Evolutionary conservation across 2,329 filamentous ascomycete species (phyloP), one percentile per base, ranked within the genome.

Genomic region (Amauroascus niger): DNA sequence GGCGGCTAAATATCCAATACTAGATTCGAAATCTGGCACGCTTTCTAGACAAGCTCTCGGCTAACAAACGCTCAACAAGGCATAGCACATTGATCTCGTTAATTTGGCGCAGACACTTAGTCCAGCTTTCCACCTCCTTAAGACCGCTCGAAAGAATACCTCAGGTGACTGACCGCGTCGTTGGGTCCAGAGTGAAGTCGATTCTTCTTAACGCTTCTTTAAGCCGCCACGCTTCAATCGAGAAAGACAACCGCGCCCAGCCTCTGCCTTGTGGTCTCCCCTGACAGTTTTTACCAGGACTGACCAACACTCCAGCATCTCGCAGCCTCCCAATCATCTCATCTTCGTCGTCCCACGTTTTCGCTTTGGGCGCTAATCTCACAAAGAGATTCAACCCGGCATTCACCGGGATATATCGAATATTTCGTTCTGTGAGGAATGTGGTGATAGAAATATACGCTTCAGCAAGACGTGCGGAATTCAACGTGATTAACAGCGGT

Each of bases 241-340:
- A 55, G 54, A 65, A 65, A 3, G 57, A 57, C 24, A 65, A 44
- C 32, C 64, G 52, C n/a, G 52, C 56, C 64, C 64, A 66, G 1
- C 64, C 64, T 43, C 62, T 62, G 20, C 61, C 61, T 18, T 40
- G 54, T 9, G 59, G 57, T 20, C 55, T 56, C 9, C 50, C 59
- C 41, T 60, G 57, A 49, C 60, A 64, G 8, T 50, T 55, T 37
- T 46, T 50, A 14, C 63, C 64, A 0, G 61, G 14, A 24, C 48
- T 57, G 13, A 64, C 61, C 6, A 62, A 14, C 4, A 65, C 61
- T n/a, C 62, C 61, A 1, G 48, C 56, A 6, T 57, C 55, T 22
- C 57, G 60, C 18, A 63, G 39, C 14, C 50, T 55, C 22, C 24
- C 28, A 8, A 62, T 45, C 51, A 61, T 55, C 16, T 37, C 52